Percentiles rank a stretch among this genome's conserved stretches.
Evolutionary conservation across 2,329 filamentous ascomycete genomes (phyloP).

Genomic region (Hypoxylon sp.): DNA sequence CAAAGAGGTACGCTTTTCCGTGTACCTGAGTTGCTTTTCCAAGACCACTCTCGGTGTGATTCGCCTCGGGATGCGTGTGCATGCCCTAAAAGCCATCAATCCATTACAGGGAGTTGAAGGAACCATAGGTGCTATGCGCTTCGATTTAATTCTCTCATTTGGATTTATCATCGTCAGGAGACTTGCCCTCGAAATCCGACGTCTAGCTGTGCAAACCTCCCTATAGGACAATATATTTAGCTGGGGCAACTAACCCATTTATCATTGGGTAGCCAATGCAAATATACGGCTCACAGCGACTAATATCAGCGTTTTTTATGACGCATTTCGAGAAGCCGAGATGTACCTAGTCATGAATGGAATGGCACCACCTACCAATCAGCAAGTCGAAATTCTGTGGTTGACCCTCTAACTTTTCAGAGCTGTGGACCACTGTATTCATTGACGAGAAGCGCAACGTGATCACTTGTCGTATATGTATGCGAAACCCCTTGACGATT

Average conservation of each 20-base stretch:
- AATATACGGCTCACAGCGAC: neutral
- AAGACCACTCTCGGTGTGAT: neutral
- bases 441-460: constrained; percentile 1
- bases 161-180: neutral
- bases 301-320: neutral
- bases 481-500: constrained; percentile 15
- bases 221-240: neutral
- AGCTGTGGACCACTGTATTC: neutral
- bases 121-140: neutral
- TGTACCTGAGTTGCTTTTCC: neutral
- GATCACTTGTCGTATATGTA: constrained; percentile 1
- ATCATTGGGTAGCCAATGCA: neutral
- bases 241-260: neutral
- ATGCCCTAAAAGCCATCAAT: neutral
- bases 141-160: neutral
- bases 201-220: neutral
- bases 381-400: neutral
- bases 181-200: neutral
- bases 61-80: neutral
- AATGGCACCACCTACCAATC: neutral
- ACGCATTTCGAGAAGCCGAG: neutral
- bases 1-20: too few species aligned
- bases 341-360: too few species aligned
- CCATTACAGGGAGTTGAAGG: neutral
- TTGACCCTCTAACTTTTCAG: neutral